phyloP scores from a whole-genome alignment of 208 protist genomes.

The Borovskyia barvae region DNA sequence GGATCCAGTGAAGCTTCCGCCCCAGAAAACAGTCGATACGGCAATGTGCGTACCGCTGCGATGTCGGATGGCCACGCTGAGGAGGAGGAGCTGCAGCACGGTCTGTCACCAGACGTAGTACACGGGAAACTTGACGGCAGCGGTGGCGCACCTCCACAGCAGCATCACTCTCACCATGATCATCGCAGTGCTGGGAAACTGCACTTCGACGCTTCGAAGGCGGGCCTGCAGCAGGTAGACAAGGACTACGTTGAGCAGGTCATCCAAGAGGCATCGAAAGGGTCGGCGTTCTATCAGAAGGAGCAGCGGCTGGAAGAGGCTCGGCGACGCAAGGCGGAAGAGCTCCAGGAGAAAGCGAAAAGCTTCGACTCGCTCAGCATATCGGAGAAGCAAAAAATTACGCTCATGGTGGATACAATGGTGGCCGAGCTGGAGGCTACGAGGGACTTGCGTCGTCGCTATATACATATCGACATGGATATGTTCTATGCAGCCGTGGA shows the following conservation, averaged over 20 bases:
- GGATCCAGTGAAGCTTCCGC: too few species aligned
- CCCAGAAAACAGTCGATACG: too few species aligned
- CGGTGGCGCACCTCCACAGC: too few species aligned
- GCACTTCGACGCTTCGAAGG: constrained; percentile 75
- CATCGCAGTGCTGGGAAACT: constrained; percentile 48
- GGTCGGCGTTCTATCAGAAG: constrained; percentile 76
- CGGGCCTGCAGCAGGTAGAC: constrained; percentile 77
- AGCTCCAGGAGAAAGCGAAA: constrained; percentile 54
- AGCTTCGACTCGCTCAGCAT: constrained; percentile 41
- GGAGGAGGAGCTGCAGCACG: too few species aligned
- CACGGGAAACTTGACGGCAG: too few species aligned
- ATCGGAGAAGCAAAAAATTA: constrained; percentile 39
- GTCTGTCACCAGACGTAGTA: too few species aligned
- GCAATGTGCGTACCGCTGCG: too few species aligned
- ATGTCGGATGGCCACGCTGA: too few species aligned
- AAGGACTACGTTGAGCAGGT: constrained; percentile 80
- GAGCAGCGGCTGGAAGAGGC: constrained; percentile 64
- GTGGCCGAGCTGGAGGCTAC: constrained; percentile 65
- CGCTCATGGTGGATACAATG: constrained; percentile 44
- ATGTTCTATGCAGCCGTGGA: constrained; percentile 94
- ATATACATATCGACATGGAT: constrained; percentile 92
- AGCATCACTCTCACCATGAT: constrained; percentile 21
- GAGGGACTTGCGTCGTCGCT: constrained; percentile 62
- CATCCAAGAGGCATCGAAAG: constrained; percentile 74
- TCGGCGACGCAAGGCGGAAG: constrained; percentile 49